Evolutionary conservation across 495 filamentous ascomycete genomes (phyloP), one percentile per base, ranked within the genome.

Genomic region (Neurospora cerealis): DNA sequence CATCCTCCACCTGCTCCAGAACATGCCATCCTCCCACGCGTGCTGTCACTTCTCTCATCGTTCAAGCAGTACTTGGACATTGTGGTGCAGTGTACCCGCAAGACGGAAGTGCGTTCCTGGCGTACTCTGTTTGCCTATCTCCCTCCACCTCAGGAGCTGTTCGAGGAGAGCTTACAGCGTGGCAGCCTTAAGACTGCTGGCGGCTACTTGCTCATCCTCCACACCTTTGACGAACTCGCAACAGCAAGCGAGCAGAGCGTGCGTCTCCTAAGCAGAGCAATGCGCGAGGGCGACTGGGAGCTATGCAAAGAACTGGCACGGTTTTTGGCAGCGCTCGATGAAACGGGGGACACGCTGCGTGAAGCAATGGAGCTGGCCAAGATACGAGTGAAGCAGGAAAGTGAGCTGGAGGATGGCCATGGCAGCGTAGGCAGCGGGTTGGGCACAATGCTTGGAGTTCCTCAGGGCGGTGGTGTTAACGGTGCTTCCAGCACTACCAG

Each of bases 21-120:
- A 75, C 85, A 88, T 21, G 93, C 95, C 5, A 86, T 97, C 10
- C 87, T 99, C 6, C 96, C 96, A 2, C 90, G 88, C 34, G 93
- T 97, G 9, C 89, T 98, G 28, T 92, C 92, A 0, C 96, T 98
- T 74, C 87, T 99, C 4, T 94, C 94, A 1, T 93, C 93, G 0
- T 97, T 98, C 75, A 91, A 91, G 37, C 86, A 93, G 70, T 98
- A 97, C 74, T 89, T 98, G 39, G 96, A 98, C 79, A 94, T 97
- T 72, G 90, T 99, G 6, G 94, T 99, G 1, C 95, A 97, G 83
- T 99, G 96, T 81, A 97, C 96, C 0, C 91, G 96, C 28, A 98
- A 99, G 83, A 99, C 96, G 0, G 96, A 99, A 77, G 89, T 97
- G 8, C 90, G 95, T 37, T 96, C 92, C 28, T 99, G 96, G 96